These are phyloP conservation scores for Malassezia cuniculi DNA, from an alignment of 1,284 basidiomycete species.

Conservation along the genomic window DNA sequence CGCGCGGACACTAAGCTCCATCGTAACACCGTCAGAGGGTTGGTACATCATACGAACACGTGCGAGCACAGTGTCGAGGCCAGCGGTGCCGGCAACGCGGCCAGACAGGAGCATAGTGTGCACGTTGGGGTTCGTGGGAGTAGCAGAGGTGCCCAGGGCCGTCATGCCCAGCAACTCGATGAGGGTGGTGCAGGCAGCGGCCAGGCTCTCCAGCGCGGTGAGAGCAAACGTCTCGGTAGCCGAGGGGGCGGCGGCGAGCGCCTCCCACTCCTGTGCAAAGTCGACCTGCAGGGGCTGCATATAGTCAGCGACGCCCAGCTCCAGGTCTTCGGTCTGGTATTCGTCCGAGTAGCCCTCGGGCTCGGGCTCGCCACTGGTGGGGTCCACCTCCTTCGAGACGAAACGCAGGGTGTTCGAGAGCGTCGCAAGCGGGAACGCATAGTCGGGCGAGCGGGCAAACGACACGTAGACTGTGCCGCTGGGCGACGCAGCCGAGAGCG, in stretches of 20 bases:
- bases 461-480: slow-evolving; percentile 81
- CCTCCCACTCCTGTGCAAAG: slow-evolving; percentile 89
- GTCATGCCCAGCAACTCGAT: slow-evolving; percentile 94
- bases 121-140: slow-evolving; percentile 59
- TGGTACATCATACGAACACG: slow-evolving; percentile 91
- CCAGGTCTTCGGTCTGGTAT: slow-evolving; percentile 91
- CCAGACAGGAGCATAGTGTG: slow-evolving; percentile 91
- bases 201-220: slow-evolving; percentile 75
- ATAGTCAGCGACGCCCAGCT: slow-evolving; percentile 80
- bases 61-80: slow-evolving; percentile 75
- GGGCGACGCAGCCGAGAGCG: slow-evolving; percentile 54
- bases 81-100: slow-evolving; percentile 64
- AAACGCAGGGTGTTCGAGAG: slow-evolving; percentile 91
- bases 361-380: slow-evolving; percentile 87
- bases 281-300: slow-evolving; percentile 81
- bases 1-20: slow-evolving; percentile 83
- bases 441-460: slow-evolving; percentile 63
- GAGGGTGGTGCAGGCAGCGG: slow-evolving; percentile 81
- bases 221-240: slow-evolving; percentile 89
- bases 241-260: slow-evolving; percentile 50
- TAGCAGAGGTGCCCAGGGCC: slow-evolving; percentile 56
- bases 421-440: slow-evolving; percentile 68
- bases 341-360: slow-evolving; percentile 98
- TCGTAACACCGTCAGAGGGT: slow-evolving; percentile 76
- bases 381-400: slow-evolving; percentile 92